Percentiles rank a stretch among this genome's conserved stretches.
Evolutionary conservation across 1,284 basidiomycete genomes (phyloP).

Genomic region (Anthracocystis setariae): DNA sequence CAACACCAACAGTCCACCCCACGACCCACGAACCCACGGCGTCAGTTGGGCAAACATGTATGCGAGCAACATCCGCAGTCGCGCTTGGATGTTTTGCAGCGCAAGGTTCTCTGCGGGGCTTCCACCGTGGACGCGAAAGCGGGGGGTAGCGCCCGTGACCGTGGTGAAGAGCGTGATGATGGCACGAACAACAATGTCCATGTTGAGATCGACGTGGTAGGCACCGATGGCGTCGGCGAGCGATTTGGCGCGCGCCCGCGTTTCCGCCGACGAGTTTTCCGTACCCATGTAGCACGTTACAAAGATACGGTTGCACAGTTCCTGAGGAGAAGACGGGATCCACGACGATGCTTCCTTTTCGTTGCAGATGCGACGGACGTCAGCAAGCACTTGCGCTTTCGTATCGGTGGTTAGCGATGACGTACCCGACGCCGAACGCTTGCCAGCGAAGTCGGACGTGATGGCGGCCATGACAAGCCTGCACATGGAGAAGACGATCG

Average conservation of each 20-base stretch:
- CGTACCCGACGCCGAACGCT: background rate
- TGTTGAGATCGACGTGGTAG: conserved; percentile 91
- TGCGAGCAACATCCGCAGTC: conserved; percentile 92
- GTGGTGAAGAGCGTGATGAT: conserved; percentile 83
- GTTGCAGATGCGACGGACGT: conserved; percentile 87
- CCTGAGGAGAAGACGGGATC: conserved; percentile 83
- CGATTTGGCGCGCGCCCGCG: conserved; percentile 83
- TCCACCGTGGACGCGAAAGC: conserved; percentile 89
- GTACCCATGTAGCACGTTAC: conserved; percentile 99
- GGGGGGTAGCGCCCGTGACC: conserved; percentile 84
- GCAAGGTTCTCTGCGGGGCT: conserved; percentile 89
- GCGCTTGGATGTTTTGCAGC: conserved; percentile 96
- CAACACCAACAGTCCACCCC: conserved; percentile 88
- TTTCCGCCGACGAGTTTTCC: conserved; percentile 89
- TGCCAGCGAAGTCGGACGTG: background rate
- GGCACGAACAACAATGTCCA: conserved; percentile 89
- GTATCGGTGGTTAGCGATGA: conserved; percentile 35
- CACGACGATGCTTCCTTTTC: conserved; percentile 83
- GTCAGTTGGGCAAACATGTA: conserved; percentile 97
- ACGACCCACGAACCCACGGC: conserved; percentile 87
- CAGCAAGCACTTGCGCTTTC: conserved; percentile 88
- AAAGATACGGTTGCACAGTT: conserved; percentile 87
- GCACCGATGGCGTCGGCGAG: conserved; percentile 84
- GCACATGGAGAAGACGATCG: conserved; percentile 97
- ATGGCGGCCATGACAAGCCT: conserved; percentile 81